Evolutionary conservation across 169 alveolate genomes (phyloP), one percentile per base, ranked within the genome.

Genomic region (Besnoitia besnoiti): DNA sequence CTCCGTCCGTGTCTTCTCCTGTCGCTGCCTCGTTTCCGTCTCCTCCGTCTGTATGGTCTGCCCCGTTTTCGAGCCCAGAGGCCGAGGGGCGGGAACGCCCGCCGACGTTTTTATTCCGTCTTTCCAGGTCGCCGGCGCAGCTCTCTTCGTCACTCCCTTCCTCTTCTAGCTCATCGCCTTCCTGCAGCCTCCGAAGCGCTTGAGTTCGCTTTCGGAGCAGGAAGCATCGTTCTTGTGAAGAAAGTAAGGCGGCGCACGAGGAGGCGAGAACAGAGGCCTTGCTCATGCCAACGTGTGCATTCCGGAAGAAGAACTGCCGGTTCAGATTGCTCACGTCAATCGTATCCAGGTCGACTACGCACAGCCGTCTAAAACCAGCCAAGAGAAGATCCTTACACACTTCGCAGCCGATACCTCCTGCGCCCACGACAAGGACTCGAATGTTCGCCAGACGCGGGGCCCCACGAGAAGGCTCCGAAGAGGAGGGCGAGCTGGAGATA

Each of bases 361-460:
- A 98, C 88, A 99, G 97, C 67, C 98, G 96, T 75, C 96, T 94
- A 77, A 98, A 95, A 0, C 99, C 99, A 90, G 98, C 94, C 49
- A 98, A 96, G 4, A 99, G 98, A 84, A 89, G 44, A 90, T 97
- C 97, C 95, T 99, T 99, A 89, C 99, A 94, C 33, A 99, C 97
- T 94, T 99, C 99, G 91, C 99, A 98, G 39, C 99, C 99, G 46
- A 99, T 96, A 16, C 99, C 99, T 7, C 99, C 99, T 19, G 99
- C 99, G 30, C 99, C 99, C n/a, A 98, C 98, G n/a, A 97, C 98
- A 61, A 97, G 94, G 47, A 84, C 67, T 4, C 76, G 49, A 47
- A 84, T 75, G 3, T 84, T 42, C 47, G 27, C 61, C 1, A 50
- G 46, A 30, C 61, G 35, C 5, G 59, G 59, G 27, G 35, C 33